phyloP scores from a whole-genome alignment of 805 yeast species.

The Clavispora carvajalis region DNA sequence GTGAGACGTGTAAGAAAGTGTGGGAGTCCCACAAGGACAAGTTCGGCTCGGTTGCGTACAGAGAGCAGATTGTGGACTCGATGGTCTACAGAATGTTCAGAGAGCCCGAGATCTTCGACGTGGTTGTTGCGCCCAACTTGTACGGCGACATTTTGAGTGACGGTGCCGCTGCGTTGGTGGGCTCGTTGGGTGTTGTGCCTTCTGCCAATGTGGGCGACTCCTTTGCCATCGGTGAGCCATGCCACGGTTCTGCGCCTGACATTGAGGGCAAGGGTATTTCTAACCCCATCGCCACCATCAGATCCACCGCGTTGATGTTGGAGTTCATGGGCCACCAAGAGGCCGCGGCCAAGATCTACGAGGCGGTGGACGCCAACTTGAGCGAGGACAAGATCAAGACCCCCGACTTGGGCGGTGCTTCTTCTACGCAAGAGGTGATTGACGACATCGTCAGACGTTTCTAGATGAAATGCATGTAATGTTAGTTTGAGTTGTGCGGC shows the following conservation, averaged over 20 bases:
- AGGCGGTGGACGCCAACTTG: slow-evolving; percentile 92
- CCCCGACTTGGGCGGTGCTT: slow-evolving; percentile 92
- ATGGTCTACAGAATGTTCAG: slow-evolving; percentile 99
- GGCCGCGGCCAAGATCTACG: slow-evolving; percentile 88
- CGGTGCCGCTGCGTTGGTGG: slow-evolving; percentile 98
- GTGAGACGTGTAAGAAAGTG: slow-evolving; percentile 71
- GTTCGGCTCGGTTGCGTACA: slow-evolving; percentile 60
- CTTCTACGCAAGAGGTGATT: slow-evolving; percentile 81
- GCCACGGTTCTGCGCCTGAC: slow-evolving; percentile 99
- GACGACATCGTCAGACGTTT: slow-evolving; percentile 67
- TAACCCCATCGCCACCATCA: slow-evolving; percentile 96
- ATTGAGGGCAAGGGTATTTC: slow-evolving; percentile 93
- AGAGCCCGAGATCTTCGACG: slow-evolving; percentile 96
- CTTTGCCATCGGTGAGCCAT: slow-evolving; percentile 98
- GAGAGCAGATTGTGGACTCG: slow-evolving; percentile 97
- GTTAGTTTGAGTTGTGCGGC: too few species aligned
- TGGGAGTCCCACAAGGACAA: slow-evolving; percentile 53
- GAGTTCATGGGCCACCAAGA: slow-evolving; percentile 90
- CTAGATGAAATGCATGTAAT: slow-evolving; percentile 7
- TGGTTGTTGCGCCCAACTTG: slow-evolving; percentile 96
- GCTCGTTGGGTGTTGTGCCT: slow-evolving; percentile 97
- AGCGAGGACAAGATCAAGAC: slow-evolving; percentile 73
- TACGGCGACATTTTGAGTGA: slow-evolving; percentile 96
- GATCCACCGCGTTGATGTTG: slow-evolving; percentile 95
- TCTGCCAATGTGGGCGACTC: slow-evolving; percentile 95